phyloP scores from a whole-genome alignment of 441 rosid genomes.

The Corymbia calophylla region DNA sequence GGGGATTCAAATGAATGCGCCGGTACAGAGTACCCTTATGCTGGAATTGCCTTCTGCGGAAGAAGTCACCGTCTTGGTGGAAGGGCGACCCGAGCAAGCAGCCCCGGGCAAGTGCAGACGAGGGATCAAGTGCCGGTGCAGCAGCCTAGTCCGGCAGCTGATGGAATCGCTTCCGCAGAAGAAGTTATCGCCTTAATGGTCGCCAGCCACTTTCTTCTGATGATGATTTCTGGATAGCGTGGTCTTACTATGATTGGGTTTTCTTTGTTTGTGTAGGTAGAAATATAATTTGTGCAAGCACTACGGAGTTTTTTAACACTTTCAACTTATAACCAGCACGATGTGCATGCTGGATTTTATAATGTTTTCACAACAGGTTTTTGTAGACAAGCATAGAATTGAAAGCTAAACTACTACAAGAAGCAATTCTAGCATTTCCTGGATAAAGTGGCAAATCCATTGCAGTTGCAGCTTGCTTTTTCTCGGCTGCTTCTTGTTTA shows the following conservation, averaged over 20 bases:
- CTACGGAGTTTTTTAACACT: neutral
- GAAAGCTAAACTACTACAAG: neutral
- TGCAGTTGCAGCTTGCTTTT: neutral
- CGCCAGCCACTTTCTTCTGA: neutral
- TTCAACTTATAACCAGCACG: neutral
- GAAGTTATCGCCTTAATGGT: conserved; percentile 35
- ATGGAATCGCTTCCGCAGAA: conserved; percentile 35
- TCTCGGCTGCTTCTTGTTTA: neutral
- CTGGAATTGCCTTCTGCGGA: conserved; percentile 42
- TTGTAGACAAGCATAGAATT: neutral
- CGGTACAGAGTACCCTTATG: conserved; percentile 30
- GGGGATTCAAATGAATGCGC: conserved; percentile 48
- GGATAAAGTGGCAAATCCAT: neutral
- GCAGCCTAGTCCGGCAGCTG: conserved; percentile 7
- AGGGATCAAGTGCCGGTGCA: neutral
- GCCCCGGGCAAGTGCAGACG: neutral
- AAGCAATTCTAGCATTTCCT: neutral
- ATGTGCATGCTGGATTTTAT: neutral
- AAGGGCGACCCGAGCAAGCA: neutral
- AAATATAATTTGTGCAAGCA: neutral
- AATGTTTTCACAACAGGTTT: neutral
- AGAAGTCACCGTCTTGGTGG: conserved; percentile 39
- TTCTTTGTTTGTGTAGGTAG: neutral
- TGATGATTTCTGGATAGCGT: neutral
- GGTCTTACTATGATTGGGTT: neutral